Percentiles rank a stretch among this genome's conserved stretches.
phyloP scores from a whole-genome alignment of 2,329 filamentous ascomycete species.

The Aspergillus sp. region DNA sequence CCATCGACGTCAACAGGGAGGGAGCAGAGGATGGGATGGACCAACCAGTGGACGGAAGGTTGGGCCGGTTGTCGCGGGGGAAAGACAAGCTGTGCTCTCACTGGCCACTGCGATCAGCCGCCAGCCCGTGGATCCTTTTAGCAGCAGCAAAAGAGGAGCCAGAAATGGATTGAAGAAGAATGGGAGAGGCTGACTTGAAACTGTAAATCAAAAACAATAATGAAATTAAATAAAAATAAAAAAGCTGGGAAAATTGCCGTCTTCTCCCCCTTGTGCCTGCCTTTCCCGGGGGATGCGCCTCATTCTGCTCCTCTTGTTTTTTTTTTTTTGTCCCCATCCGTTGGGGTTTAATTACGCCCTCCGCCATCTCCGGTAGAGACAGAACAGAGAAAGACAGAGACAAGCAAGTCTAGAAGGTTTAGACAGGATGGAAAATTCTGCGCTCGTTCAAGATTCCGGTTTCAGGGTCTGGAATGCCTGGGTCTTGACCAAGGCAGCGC shows the following conservation, averaged over 20 bases:
- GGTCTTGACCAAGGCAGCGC: conserved; percentile 10
- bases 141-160: background rate
- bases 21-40: conserved; percentile 2
- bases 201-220: background rate
- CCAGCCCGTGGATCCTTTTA: conserved; percentile 12
- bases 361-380: too few species aligned
- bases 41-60: conserved; percentile 10
- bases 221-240: too few species aligned
- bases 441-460: conserved; percentile 2
- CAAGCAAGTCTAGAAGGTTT: background rate
- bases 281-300: conserved; percentile 2
- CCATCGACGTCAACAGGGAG: conserved; percentile 11
- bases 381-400: background rate
- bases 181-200: background rate
- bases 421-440: background rate
- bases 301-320: background rate
- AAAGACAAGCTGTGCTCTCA: background rate
- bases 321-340: background rate
- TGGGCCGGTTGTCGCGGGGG: conserved; percentile 4
- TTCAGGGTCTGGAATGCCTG: conserved; percentile 2
- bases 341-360: background rate
- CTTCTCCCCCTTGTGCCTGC: background rate
- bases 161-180: background rate
- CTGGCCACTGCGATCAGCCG: conserved; percentile 2
- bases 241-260: background rate